phyloP scores from a whole-genome alignment of 1,284 basidiomycete species.

The Trametes sp. region DNA sequence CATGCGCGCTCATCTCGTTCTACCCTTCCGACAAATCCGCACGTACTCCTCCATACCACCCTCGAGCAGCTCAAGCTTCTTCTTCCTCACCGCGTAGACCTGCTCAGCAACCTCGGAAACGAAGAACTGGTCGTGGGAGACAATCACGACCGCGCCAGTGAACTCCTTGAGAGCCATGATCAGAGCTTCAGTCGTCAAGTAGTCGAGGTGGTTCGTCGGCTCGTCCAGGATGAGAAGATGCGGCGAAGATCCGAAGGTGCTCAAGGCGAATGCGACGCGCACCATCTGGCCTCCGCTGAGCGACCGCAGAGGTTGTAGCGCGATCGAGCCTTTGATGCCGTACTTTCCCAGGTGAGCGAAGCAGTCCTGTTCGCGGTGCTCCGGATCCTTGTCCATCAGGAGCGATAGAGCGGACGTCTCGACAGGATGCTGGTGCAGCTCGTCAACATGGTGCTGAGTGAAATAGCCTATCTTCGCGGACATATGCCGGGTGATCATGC shows the following conservation, averaged over 20 bases:
- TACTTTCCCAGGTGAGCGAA: constrained; percentile 56
- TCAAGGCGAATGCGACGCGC: constrained; percentile 52
- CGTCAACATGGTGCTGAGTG: constrained; percentile 64
- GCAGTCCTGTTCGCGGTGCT: constrained; percentile 41
- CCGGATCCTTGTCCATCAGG: constrained; percentile 45
- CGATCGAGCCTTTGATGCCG: constrained; percentile 55
- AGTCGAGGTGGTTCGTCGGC: constrained; percentile 89
- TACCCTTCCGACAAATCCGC: constrained; percentile 20
- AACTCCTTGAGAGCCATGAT: constrained; percentile 29
- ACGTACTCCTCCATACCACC: constrained; percentile 46
- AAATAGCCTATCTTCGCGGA: constrained; percentile 64
- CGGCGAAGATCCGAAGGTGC: constrained; percentile 67
- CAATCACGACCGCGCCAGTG: constrained; percentile 24
- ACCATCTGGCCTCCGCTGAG: constrained; percentile 73
- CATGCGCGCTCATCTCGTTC: constrained; percentile 10
- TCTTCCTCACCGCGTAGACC: constrained; percentile 52
- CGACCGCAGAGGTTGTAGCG: constrained; percentile 49
- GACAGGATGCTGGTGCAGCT: constrained; percentile 43
- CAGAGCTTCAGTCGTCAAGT: constrained; percentile 46
- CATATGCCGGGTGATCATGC: constrained; percentile 65
- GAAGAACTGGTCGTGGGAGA: constrained; percentile 30
- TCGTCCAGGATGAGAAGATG: constrained; percentile 94
- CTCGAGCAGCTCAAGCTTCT: constrained; percentile 48
- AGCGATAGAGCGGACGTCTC: constrained; percentile 51
- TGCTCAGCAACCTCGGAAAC: constrained; percentile 45